Conservation (phyloP, 2,329 filamentous ascomycete genomes). For the Penicillium sp. region DNA sequence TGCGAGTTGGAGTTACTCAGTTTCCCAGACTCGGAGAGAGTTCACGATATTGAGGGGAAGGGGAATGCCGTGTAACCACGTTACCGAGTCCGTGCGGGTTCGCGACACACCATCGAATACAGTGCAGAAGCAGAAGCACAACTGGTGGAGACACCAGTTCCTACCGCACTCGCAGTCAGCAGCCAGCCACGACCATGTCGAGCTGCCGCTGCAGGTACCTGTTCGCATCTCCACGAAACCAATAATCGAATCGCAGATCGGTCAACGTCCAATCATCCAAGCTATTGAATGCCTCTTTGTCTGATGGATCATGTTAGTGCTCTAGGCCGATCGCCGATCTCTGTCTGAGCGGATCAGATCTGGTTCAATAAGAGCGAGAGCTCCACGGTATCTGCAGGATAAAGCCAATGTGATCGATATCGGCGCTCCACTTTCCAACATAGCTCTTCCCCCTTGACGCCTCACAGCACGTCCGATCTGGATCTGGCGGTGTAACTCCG, state of each 20-base stretch:
- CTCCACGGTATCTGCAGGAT: conserved; percentile 3
- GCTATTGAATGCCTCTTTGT: conserved; percentile 1
- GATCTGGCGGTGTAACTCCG: conserved; percentile 26
- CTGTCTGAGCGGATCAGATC: conserved; percentile 2
- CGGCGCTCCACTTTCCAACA: conserved; percentile 9
- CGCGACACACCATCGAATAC: too few species aligned
- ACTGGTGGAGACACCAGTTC: background rate
- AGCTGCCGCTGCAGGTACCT: conserved; percentile 20
- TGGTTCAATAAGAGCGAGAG: conserved; percentile 4
- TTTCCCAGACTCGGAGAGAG: too few species aligned
- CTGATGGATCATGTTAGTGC: conserved; percentile 14
- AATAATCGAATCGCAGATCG: conserved; percentile 15
- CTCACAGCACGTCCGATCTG: conserved; percentile 11
- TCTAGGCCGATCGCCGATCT: background rate
- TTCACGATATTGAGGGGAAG: too few species aligned
- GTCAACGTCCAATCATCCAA: conserved; percentile 3
- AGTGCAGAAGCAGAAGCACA: background rate
- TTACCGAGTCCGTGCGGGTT: background rate
- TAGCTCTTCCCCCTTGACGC: background rate
- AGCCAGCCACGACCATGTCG: conserved; percentile 10
- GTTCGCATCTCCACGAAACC: conserved; percentile 9
- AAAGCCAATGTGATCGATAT: conserved; percentile 21
- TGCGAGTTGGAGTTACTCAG: too few species aligned
- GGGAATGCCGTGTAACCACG: background rate
- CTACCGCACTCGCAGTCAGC: conserved; percentile 12